Conservation (phyloP, 208 protist species). For the Crithidia fasciculata region DNA sequence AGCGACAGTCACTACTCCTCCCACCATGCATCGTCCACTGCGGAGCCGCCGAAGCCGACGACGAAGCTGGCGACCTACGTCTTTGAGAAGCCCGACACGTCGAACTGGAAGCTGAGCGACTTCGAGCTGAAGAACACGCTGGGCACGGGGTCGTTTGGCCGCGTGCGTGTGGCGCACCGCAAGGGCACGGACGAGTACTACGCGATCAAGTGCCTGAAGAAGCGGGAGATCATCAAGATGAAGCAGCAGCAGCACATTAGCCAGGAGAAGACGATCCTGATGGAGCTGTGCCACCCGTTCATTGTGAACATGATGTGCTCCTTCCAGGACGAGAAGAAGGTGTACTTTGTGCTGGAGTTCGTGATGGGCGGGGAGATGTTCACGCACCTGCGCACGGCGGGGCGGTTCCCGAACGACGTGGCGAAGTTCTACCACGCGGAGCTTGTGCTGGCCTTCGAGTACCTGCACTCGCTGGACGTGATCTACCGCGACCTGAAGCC, state of each 20-base stretch:
- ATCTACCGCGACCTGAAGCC: slow-evolving; percentile 98
- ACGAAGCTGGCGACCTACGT: slow-evolving; percentile 16
- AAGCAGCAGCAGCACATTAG: slow-evolving; percentile 88
- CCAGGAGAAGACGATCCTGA: slow-evolving; percentile 92
- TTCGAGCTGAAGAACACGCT: slow-evolving; percentile 89
- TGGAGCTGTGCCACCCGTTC: slow-evolving; percentile 92
- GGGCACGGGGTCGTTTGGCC: slow-evolving; percentile 93
- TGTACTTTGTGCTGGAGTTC: slow-evolving; percentile 95
- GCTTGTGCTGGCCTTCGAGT: slow-evolving; percentile 91
- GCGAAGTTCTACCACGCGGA: slow-evolving; percentile 94
- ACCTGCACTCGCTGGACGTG: slow-evolving; percentile 91
- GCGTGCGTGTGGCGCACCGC: slow-evolving; percentile 88
- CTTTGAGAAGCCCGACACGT: slow-evolving; percentile 70
- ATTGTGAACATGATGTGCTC: slow-evolving; percentile 94
- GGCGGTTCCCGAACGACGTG: slow-evolving; percentile 86
- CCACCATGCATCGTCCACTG: neutral
- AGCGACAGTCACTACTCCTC: neutral
- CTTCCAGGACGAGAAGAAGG: slow-evolving; percentile 93
- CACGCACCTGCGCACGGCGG: slow-evolving; percentile 84
- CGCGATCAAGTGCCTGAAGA: slow-evolving; percentile 92
- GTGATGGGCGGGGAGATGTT: slow-evolving; percentile 93
- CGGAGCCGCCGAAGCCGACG: slow-evolving; percentile 3
- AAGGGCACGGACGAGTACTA: slow-evolving; percentile 87
- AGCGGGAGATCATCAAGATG: slow-evolving; percentile 90
- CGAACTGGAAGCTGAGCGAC: slow-evolving; percentile 74